These are phyloP conservation scores for Neospora caninum DNA, from an alignment of 169 alveolate genomes.

Conservation along the genomic window DNA sequence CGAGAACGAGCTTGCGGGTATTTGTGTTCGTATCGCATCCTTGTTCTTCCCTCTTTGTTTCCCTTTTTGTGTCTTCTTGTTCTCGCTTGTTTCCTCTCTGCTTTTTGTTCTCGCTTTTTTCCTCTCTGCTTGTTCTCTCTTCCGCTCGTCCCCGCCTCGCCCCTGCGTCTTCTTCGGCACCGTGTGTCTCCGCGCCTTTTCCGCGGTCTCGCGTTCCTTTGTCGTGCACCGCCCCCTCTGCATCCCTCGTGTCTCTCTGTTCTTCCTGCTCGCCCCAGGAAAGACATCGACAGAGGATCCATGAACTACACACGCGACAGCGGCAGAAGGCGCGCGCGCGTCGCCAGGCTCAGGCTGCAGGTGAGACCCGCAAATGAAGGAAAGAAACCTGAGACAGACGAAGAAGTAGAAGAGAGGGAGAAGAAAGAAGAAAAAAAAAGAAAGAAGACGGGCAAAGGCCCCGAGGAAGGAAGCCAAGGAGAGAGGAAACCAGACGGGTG, in stretches of 20 bases:
- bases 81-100: neutral
- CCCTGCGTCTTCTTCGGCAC: neutral
- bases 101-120: neutral
- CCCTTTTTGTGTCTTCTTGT: no score
- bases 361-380: constrained; percentile 1
- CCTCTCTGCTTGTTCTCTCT: neutral
- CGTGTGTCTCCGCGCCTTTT: neutral
- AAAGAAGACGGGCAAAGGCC: neutral
- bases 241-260: neutral
- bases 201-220: neutral
- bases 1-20: neutral
- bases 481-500: no score
- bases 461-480: no score
- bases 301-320: constrained; percentile 43
- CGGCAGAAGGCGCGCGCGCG: constrained; percentile 48
- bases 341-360: constrained; percentile 61
- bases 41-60: neutral
- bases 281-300: constrained; percentile 42
- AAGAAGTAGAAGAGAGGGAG: neutral
- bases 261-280: neutral
- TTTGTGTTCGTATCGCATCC: neutral
- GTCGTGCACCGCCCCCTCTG: neutral
- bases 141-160: neutral
- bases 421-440: neutral
- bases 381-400: neutral